These are phyloP conservation scores for Kuraishia cidri DNA, from an alignment of 805 yeast species.

Conservation along the genomic window DNA sequence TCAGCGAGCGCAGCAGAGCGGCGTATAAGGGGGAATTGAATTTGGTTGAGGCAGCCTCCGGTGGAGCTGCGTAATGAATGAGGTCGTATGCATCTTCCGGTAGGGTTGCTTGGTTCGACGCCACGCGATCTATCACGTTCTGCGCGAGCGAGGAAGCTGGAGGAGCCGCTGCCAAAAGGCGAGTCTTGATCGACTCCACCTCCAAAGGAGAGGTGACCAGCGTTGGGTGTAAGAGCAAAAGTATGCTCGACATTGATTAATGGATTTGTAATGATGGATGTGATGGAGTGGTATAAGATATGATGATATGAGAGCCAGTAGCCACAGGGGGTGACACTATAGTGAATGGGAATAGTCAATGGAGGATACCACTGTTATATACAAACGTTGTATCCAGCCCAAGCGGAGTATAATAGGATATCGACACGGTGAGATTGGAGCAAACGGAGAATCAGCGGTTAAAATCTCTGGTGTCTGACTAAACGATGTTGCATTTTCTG, in stretches of 20 bases:
- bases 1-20: constrained; percentile 28
- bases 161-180: constrained; percentile 14
- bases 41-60: constrained; percentile 27
- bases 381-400: no score
- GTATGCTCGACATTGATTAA: constrained; percentile 8
- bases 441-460: no score
- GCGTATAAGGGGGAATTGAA: constrained; percentile 37
- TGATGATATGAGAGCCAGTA: no score
- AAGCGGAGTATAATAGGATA: no score
- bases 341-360: no score
- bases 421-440: no score
- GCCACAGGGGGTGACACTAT: no score
- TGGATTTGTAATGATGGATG: no score
- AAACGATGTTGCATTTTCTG: no score
- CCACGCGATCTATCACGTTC: constrained; percentile 49
- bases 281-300: no score
- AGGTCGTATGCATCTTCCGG: constrained; percentile 26
- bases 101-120: constrained; percentile 33
- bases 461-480: no score
- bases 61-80: constrained; percentile 50
- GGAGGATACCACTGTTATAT: no score
- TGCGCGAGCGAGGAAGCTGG: constrained; percentile 31
- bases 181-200: constrained; percentile 29
- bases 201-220: constrained; percentile 45
- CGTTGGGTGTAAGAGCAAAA: constrained; percentile 59